A percentile compares a stretch with the other conserved stretches of the same genome.
These are phyloP conservation scores for Gymnopilus dilepis DNA, from an alignment of 768 basidiomycete species.

Conservation along the genomic window DNA sequence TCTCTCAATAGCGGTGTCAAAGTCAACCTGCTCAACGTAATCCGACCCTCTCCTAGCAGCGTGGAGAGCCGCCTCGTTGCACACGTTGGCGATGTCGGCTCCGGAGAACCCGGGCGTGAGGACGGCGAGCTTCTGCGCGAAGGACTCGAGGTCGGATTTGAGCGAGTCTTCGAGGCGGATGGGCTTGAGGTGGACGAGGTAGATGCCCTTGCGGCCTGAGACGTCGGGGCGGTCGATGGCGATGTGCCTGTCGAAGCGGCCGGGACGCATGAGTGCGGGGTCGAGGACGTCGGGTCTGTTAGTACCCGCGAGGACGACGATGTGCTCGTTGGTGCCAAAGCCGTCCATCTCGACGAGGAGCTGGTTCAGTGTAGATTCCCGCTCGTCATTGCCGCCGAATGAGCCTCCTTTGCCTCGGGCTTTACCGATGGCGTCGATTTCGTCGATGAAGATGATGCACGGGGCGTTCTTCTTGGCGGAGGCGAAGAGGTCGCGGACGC, in stretches of 20 bases:
- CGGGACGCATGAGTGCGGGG: constrained; percentile 93
- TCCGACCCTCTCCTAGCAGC: constrained; percentile 88
- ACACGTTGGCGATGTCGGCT: constrained; percentile 98
- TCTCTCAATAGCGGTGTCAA: constrained; percentile 97
- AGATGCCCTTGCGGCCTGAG: constrained; percentile 91
- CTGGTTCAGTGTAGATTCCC: constrained; percentile 97
- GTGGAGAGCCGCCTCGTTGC: constrained; percentile 96
- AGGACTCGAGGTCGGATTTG: constrained; percentile 50
- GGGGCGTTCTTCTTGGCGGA: constrained; percentile 98
- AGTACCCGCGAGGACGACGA: constrained; percentile 96
- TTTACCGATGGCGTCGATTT: constrained; percentile 99
- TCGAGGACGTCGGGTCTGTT: constrained; percentile 98
- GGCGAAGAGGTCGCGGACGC: constrained; percentile 96
- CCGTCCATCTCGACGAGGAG: constrained; percentile 99
- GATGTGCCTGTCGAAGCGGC: constrained; percentile 97
- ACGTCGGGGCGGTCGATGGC: constrained; percentile 95
- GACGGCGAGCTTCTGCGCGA: constrained; percentile 93
- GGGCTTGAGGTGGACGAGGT: constrained; percentile 88
- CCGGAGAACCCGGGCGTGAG: constrained; percentile 98
- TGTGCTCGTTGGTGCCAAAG: constrained; percentile 95
- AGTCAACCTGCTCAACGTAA: constrained; percentile 80
- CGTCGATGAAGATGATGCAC: constrained; percentile 98
- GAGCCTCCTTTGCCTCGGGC: constrained; percentile 81
- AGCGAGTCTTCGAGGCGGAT: constrained; percentile 69
- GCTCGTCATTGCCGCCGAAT: constrained; percentile 90